Percentiles rank a stretch among this genome's conserved stretches.
Evolutionary conservation across 352 stramenopile genomes (phyloP).

Genomic region (Phytophthora sp.): DNA sequence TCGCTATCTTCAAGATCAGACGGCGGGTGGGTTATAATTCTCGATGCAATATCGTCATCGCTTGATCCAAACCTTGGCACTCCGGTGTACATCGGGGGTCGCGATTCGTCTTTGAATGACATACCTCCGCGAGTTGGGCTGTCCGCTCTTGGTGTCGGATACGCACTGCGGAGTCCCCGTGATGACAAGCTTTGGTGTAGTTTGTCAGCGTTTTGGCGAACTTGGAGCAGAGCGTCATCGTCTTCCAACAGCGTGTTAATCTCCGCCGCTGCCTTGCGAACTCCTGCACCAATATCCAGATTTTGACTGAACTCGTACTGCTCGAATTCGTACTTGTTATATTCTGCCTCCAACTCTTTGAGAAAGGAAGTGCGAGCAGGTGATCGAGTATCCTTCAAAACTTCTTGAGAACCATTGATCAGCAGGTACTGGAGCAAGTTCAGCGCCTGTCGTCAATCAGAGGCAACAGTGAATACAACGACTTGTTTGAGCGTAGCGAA

Average conservation of each 20-base stretch:
- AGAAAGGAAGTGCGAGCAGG: conserved; percentile 53
- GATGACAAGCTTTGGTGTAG: conserved; percentile 63
- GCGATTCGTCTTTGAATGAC: conserved; percentile 21
- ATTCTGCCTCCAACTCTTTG: conserved; percentile 49
- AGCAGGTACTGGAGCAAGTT: conserved; percentile 68
- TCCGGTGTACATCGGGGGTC: conserved; percentile 47
- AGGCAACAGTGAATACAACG: background rate
- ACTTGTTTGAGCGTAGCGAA: background rate
- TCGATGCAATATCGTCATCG: conserved; percentile 44
- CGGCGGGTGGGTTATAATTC: conserved; percentile 53
- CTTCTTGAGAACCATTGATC: conserved; percentile 73
- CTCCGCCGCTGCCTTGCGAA: conserved; percentile 64
- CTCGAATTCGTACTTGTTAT: conserved; percentile 79
- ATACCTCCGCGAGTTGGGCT: background rate
- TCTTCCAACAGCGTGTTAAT: conserved; percentile 57
- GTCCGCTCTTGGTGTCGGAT: conserved; percentile 22
- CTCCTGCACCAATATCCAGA: conserved; percentile 65
- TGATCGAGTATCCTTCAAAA: conserved; percentile 65
- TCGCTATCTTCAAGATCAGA: conserved; percentile 16
- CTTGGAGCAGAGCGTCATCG: conserved; percentile 56
- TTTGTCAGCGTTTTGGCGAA: conserved; percentile 50
- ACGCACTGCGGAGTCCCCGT: conserved; percentile 46
- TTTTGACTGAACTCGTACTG: conserved; percentile 80
- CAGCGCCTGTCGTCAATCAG: conserved; percentile 40
- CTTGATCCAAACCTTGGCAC: conserved; percentile 14